Evolutionary conservation across 1,284 basidiomycete genomes (phyloP), one percentile per base, ranked within the genome.

Genomic region (Trichosporon sp.): DNA sequence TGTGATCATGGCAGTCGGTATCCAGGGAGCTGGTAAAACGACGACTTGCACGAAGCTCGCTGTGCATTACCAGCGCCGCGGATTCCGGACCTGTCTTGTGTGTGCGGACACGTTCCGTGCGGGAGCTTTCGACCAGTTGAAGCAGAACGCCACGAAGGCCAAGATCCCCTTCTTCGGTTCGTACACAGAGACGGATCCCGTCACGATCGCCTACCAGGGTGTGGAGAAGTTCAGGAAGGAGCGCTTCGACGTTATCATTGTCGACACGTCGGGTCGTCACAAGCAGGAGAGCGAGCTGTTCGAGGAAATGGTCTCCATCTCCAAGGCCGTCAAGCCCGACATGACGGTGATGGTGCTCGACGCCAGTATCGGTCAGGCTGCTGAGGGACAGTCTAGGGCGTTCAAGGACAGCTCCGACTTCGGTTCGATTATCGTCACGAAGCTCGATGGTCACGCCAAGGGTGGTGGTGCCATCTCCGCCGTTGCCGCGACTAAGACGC

Each of bases 41-140:
- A 99, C 96, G 37, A 98, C 95, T 68, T 98, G 96, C 84, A 97
- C 95, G 14, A 96, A 97, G 84, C 89, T 98, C 43, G 97, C 97
- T 0, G 95, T 98, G 0, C 92, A 99, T 86, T 99, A 98, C 85
- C 94, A 97, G 83, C 92, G 94, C 79, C 91, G 96, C 76, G 97
- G 97, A 3, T 94, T 98, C 88, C 95, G 96, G 82, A 93, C 95
- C n/a, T 94, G 92, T 76, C 94, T 99, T 66, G 97, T 99, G 77
- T 99, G 97, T 79, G 97, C 97, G 32, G 97, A 99, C 85, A 99
- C 97, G 1, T 99, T 99, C 88, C 93, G 97, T 86, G 97, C 97
- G 4, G 97, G 97, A 75, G 97, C 97, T 59, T 99, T 99, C 84
- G 97, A 99, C 84, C 97, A 99, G 79, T 80, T 89, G 64, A 88